These are phyloP conservation scores for Trichosporon sp. DNA, from an alignment of 1,284 basidiomycete species.

Conservation along the genomic window DNA sequence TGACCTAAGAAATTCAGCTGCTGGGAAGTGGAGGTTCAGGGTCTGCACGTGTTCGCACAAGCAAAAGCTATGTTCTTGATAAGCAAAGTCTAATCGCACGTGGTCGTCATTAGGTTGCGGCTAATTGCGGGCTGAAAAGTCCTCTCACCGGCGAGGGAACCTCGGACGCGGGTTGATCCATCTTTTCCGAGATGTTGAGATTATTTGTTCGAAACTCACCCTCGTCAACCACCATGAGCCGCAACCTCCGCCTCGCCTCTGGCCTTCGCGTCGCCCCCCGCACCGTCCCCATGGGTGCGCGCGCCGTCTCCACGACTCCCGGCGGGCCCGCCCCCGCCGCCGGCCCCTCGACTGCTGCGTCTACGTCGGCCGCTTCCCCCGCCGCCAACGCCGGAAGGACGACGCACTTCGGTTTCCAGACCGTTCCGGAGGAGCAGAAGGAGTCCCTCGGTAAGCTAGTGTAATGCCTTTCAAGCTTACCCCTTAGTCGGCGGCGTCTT, in stretches of 20 bases:
- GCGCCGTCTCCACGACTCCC: constrained; percentile 26
- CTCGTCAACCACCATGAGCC: constrained; percentile 28
- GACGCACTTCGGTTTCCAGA: constrained; percentile 90
- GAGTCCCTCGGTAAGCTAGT: constrained; percentile 60
- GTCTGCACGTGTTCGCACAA: neutral
- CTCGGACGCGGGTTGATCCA: constrained; percentile 16
- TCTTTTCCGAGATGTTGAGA: constrained; percentile 7
- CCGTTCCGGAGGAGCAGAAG: constrained; percentile 75
- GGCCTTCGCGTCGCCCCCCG: constrained; percentile 27
- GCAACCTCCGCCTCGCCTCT: constrained; percentile 28
- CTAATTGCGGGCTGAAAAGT: neutral
- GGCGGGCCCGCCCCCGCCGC: constrained; percentile 18
- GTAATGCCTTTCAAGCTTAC: neutral
- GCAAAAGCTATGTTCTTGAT: neutral
- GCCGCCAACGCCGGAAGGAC: constrained; percentile 54
- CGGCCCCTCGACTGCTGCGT: constrained; percentile 15
- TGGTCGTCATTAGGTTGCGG: neutral
- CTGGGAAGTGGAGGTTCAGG: constrained; percentile 18
- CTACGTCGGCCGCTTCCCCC: neutral
- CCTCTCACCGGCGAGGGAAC: neutral
- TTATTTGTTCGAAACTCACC: constrained; percentile 16
- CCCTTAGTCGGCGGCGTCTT: constrained; percentile 83
- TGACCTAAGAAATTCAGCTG: constrained; percentile 18
- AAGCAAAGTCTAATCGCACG: constrained; percentile 12
- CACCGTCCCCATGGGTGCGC: constrained; percentile 20